phyloP scores from a whole-genome alignment of 2,329 filamentous ascomycete species.

The Aureobasidium sp. region DNA sequence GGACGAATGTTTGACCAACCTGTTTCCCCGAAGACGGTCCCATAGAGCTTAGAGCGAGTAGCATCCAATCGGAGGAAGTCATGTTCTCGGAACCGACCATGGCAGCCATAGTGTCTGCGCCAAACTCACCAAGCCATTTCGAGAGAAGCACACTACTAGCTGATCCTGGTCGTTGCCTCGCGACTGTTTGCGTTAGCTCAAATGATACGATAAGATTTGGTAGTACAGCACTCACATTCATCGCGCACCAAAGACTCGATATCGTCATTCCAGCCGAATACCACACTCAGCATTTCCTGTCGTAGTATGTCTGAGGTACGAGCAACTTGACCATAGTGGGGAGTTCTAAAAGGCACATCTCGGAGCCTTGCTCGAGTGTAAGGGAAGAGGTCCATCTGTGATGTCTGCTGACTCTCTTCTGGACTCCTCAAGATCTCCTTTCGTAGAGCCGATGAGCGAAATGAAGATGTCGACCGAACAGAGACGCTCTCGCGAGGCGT shows the following conservation, averaged over 20 bases:
- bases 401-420: constrained; percentile 50
- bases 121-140: constrained; percentile 86
- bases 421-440: constrained; percentile 75
- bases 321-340: constrained; percentile 40
- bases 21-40: constrained; percentile 72
- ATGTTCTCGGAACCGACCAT: constrained; percentile 71
- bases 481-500: constrained; percentile 32
- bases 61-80: constrained; percentile 94
- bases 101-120: constrained; percentile 70
- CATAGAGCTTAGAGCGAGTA: constrained; percentile 83
- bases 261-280: constrained; percentile 91
- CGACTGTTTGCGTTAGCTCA: constrained; percentile 37
- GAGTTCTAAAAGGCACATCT: constrained; percentile 72
- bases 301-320: constrained; percentile 62
- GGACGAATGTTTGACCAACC: constrained; percentile 81
- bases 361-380: constrained; percentile 71
- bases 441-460: constrained; percentile 60
- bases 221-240: constrained; percentile 47
- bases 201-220: constrained; percentile 12
- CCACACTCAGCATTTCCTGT: constrained; percentile 81
- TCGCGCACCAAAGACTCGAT: constrained; percentile 73
- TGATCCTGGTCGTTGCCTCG: constrained; percentile 62
- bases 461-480: constrained; percentile 41
- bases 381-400: constrained; percentile 71
- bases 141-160: constrained; percentile 72